phyloP scores from a whole-genome alignment of 2,329 filamentous ascomycete species.

The Fusarium abutilonis region DNA sequence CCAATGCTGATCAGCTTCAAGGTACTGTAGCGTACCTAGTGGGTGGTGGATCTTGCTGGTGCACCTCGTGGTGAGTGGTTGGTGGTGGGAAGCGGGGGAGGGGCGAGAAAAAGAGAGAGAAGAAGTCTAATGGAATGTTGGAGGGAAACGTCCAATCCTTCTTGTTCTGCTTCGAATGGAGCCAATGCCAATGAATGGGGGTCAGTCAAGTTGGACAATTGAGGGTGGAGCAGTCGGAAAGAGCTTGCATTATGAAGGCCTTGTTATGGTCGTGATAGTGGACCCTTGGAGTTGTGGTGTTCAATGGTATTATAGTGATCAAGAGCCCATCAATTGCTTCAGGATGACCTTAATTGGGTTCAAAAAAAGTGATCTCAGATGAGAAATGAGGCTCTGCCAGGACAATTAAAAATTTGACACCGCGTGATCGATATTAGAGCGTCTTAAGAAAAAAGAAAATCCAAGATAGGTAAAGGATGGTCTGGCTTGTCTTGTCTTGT shows the following conservation, averaged over 20 bases:
- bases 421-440: constrained; percentile 30
- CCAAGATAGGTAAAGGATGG: constrained; percentile 34
- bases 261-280: constrained; percentile 28
- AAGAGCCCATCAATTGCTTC: constrained; percentile 4
- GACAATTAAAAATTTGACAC: constrained; percentile 12
- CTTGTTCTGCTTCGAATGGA: background rate
- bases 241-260: constrained; percentile 14
- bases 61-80: constrained; percentile 26
- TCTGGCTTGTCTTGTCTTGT: background rate
- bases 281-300: constrained; percentile 27
- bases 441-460: constrained; percentile 37
- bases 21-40: constrained; percentile 4
- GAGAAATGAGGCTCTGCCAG: constrained; percentile 33
- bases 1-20: constrained; percentile 16
- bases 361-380: background rate
- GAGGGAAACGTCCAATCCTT: constrained; percentile 9
- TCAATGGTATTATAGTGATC: constrained; percentile 9
- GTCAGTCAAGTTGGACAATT: constrained; percentile 1
- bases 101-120: constrained; percentile 31
- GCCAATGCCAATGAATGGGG: constrained; percentile 15
- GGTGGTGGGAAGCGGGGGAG: constrained; percentile 34
- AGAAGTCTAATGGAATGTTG: constrained; percentile 18
- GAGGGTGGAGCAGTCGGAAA: constrained; percentile 2
- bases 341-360: constrained; percentile 2
- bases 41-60: constrained; percentile 37